These are phyloP conservation scores for Leucaena leucocephala DNA, from an alignment of 306 rosid genomes.

Conservation along the genomic window DNA sequence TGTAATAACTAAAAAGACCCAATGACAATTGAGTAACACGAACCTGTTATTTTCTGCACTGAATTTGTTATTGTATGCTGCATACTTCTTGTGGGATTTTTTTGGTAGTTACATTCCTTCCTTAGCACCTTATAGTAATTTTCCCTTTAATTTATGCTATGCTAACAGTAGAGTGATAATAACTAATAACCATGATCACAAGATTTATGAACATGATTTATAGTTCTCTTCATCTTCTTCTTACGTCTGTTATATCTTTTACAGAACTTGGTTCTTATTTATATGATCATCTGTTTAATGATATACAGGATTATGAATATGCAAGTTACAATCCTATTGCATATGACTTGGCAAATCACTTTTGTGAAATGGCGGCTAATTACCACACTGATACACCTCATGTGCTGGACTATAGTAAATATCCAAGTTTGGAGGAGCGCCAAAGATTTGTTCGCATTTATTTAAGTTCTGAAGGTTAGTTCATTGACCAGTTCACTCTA, in stretches of 20 bases:
- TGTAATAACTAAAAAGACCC: too few relatives aligned
- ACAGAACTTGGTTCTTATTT: background rate
- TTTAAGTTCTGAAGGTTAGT: constrained; percentile 72
- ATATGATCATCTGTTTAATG: background rate
- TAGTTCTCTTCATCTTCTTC: background rate
- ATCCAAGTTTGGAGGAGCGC: constrained; percentile 87
- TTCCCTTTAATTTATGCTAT: background rate
- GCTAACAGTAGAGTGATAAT: background rate
- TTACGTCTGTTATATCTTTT: background rate
- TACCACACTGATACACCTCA: constrained; percentile 73
- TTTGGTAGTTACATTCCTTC: too few relatives aligned
- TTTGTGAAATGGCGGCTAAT: constrained; percentile 70
- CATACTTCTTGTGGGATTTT: too few relatives aligned
- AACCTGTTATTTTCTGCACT: too few relatives aligned
- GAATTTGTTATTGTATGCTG: too few relatives aligned
- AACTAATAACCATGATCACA: background rate
- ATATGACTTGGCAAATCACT: constrained; percentile 67
- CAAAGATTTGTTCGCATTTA: constrained; percentile 59
- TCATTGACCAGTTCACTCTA: constrained; percentile 9
- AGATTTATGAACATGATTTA: background rate
- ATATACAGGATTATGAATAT: constrained; percentile 82
- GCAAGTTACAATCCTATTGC: constrained; percentile 71
- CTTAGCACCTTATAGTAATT: too few relatives aligned
- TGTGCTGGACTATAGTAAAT: constrained; percentile 72
- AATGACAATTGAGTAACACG: too few relatives aligned